These are phyloP conservation scores for Fusarium lyarnte DNA, from an alignment of 2,329 filamentous ascomycete species.

Conservation along the genomic window DNA sequence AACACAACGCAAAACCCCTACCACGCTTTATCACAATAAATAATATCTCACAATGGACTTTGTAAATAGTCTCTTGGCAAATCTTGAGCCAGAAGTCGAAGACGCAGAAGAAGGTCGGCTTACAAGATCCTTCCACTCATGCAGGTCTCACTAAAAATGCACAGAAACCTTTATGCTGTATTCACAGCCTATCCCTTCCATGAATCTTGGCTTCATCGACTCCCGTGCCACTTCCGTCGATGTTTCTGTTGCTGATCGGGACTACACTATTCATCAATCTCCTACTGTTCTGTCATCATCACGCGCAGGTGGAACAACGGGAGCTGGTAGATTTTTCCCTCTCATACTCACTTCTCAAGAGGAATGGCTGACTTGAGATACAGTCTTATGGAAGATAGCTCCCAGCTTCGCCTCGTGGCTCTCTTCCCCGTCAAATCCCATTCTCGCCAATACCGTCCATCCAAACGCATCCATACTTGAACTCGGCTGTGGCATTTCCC, in stretches of 20 bases:
- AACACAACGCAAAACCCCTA: background rate
- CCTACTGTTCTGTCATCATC: slow-evolving; percentile 82
- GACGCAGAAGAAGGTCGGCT: slow-evolving; percentile 60
- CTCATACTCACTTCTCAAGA: background rate
- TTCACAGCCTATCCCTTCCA: slow-evolving; percentile 76
- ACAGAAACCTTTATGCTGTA: slow-evolving; percentile 90
- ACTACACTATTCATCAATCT: slow-evolving; percentile 84
- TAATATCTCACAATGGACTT: slow-evolving; percentile 20
- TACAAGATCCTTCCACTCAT: background rate
- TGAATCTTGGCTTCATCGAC: slow-evolving; percentile 87
- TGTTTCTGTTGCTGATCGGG: slow-evolving; percentile 72
- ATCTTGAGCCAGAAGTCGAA: slow-evolving; percentile 56
- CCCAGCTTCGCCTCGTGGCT: slow-evolving; percentile 87
- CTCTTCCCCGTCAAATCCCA: slow-evolving; percentile 66
- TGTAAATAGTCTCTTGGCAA: slow-evolving; percentile 39
- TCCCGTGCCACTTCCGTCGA: slow-evolving; percentile 72
- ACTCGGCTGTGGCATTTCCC: slow-evolving; percentile 88
- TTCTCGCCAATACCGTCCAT: slow-evolving; percentile 65
- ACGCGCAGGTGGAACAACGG: slow-evolving; percentile 68
- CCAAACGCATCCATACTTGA: slow-evolving; percentile 72
- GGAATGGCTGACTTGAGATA: slow-evolving; percentile 2
- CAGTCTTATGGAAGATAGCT: slow-evolving; percentile 92
- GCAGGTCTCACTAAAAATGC: slow-evolving; percentile 1
- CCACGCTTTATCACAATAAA: background rate
- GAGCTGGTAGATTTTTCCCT: slow-evolving; percentile 54